Conservation (phyloP, 495 filamentous ascomycete genomes). For the Neurospora terricola region DNA sequence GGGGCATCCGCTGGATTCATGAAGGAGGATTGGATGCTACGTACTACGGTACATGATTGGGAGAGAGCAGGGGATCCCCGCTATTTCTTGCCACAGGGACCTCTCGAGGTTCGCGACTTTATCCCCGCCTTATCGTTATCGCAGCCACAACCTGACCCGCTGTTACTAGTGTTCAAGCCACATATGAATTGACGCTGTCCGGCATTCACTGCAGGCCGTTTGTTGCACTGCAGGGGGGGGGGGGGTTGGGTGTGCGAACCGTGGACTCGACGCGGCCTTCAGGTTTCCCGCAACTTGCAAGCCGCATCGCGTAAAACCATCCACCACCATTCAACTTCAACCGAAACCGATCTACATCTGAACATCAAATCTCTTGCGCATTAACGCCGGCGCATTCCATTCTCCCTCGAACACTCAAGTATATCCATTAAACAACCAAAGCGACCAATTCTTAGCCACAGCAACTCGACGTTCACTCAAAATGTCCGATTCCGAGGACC, state of each 20-base stretch:
- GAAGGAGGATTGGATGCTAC: not conserved
- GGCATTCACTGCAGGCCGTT: not conserved
- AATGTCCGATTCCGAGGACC: slow-evolving; percentile 45
- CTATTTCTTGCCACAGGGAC: not conserved
- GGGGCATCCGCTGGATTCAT: not conserved
- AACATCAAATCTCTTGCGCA: not conserved
- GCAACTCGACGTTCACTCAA: not conserved
- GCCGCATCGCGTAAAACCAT: not conserved
- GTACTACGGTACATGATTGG: not conserved
- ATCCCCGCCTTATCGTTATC: not conserved
- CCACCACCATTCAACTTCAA: not conserved
- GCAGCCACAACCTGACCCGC: not conserved
- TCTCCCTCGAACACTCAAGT: not conserved
- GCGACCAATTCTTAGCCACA: not conserved
- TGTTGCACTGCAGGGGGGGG: not conserved
- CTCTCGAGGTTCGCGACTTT: not conserved
- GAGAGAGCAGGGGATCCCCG: not conserved
- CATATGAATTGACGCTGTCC: not conserved
- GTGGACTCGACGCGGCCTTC: not conserved
- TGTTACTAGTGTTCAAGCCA: not conserved
- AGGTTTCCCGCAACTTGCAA: not conserved
- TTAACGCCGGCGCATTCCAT: not conserved
- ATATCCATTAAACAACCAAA: not conserved
- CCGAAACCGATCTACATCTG: not conserved
- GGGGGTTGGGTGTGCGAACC: not conserved